These are phyloP conservation scores for Hysterium pulicare DNA, from an alignment of 2,329 filamentous ascomycete species.

Conservation along the genomic window DNA sequence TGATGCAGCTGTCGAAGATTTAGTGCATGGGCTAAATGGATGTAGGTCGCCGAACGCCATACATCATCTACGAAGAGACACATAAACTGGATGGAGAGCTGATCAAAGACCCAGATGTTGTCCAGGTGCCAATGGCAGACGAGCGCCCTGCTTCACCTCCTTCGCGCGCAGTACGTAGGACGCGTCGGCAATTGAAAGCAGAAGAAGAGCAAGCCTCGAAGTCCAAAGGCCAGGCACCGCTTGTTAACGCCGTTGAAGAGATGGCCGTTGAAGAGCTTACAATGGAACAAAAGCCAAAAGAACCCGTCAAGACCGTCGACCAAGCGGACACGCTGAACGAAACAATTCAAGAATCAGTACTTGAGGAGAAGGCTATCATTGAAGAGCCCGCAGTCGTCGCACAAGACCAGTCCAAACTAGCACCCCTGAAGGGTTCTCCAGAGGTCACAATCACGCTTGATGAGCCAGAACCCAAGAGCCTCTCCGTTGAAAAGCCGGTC, in stretches of 20 bases:
- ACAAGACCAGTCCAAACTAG: too few relatives aligned
- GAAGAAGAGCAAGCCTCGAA: conserved; percentile 28
- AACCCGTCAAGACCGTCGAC: too few relatives aligned
- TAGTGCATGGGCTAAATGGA: conserved; percentile 10
- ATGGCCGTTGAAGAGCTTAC: conserved; percentile 1
- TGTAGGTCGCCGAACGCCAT: too few relatives aligned
- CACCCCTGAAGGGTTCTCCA: too few relatives aligned
- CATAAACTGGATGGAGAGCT: too few relatives aligned
- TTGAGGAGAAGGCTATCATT: conserved; percentile 2
- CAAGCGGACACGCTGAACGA: too few relatives aligned
- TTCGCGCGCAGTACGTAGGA: conserved; percentile 28
- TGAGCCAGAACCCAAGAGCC: conserved; percentile 18
- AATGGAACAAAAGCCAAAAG: neutral
- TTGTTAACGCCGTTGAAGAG: conserved; percentile 8
- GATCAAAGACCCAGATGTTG: conserved; percentile 15
- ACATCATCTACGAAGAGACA: too few relatives aligned
- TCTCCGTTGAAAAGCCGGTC: conserved; percentile 22
- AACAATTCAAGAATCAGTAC: conserved; percentile 3
- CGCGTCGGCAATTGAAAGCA: conserved; percentile 34
- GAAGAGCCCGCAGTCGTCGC: too few relatives aligned
- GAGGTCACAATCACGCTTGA: too few relatives aligned
- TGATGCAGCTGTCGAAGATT: conserved; percentile 20
- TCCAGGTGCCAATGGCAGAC: conserved; percentile 16
- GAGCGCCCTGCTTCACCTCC: conserved; percentile 22
- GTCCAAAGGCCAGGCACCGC: conserved; percentile 14